Evolutionary conservation across 2,329 filamentous ascomycete genomes (phyloP), one percentile per base, ranked within the genome.

Genomic region (Ascochyta rabiei): DNA sequence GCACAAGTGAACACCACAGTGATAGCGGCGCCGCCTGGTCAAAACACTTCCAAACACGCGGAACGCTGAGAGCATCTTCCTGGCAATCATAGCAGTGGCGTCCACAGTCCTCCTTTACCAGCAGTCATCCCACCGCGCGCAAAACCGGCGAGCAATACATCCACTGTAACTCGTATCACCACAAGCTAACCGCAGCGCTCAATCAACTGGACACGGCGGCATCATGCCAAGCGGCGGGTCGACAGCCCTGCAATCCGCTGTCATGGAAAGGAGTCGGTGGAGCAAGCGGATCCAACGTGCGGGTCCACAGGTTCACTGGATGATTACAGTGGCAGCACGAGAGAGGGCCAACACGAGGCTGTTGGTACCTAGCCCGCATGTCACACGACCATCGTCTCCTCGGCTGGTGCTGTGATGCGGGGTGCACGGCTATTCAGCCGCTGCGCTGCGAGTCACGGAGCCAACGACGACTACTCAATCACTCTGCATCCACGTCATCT

Each of bases 121-220:
- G 6, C 26, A 21, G 15, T 37, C n/a, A 13, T 33, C 24, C 28
- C 28, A 35, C 23, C 16, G 15, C 19, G 34, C 24, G 12, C 12
- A 38, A 18, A 12, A 18, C 26, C 18, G 21, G 39, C 28, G 26
- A 50, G 35, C 41, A 34, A 33, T 26, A 7, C 40, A 46, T 33
- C 34, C 46, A n/a, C 40, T 19, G 13, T 18, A 31, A 13, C 30
- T 19, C 15, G 45, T 49, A 18, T 40, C 26, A 45, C 34, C 40
- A 40, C n/a, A 4, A 35, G 46, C 41, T 23, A 24, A 18, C 8
- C 33, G 28, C 30, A 23, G 19, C 6, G n/a, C 30, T 18, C 46
- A 50, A 50, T 45, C 41, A 48, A 55, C 16, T 50, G 53, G 24
- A 51, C 38, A 43, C 53, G 38, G 48, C 53, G 41, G 44, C n/a